Evolutionary conservation across 2,329 filamentous ascomycete genomes (phyloP).

Genomic region (Grosmannia clavigera): DNA sequence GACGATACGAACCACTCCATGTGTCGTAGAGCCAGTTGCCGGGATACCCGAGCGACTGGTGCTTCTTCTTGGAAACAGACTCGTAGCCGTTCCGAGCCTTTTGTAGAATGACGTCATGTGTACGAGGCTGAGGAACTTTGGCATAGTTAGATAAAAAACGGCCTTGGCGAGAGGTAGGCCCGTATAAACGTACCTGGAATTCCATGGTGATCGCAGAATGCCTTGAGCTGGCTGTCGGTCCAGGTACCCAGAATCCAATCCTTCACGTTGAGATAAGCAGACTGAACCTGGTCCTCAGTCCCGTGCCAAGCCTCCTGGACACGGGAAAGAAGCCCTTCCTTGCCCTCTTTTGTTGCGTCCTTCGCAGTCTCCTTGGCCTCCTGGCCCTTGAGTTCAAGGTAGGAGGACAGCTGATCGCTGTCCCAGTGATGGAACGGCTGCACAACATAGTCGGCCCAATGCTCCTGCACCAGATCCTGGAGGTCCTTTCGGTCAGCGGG

Average conservation of each 20-base stretch:
- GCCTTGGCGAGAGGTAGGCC: neutral
- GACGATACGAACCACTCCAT: constrained; percentile 49
- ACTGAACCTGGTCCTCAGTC: constrained; percentile 61
- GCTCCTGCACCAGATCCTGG: constrained; percentile 76
- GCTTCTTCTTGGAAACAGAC: constrained; percentile 55
- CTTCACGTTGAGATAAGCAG: constrained; percentile 59
- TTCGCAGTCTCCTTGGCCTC: constrained; percentile 55
- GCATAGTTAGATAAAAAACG: neutral
- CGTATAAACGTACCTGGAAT: constrained; percentile 47
- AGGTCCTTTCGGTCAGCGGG: constrained; percentile 88
- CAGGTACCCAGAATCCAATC: constrained; percentile 95
- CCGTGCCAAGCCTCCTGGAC: constrained; percentile 69
- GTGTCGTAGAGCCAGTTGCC: constrained; percentile 87
- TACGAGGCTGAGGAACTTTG: constrained; percentile 68
- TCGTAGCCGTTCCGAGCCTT: constrained; percentile 75
- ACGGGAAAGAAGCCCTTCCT: constrained; percentile 54
- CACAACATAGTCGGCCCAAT: constrained; percentile 73
- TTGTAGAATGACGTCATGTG: constrained; percentile 69
- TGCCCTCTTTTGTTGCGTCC: constrained; percentile 52
- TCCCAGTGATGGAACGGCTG: constrained; percentile 71
- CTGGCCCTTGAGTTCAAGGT: constrained; percentile 58
- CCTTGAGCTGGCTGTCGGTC: constrained; percentile 86
- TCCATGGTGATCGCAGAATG: constrained; percentile 78
- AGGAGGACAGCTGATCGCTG: constrained; percentile 51
- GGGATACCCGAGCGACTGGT: constrained; percentile 74